phyloP scores from a whole-genome alignment of 2,329 filamentous ascomycete species.

The Phialemoniopsis sp. region DNA sequence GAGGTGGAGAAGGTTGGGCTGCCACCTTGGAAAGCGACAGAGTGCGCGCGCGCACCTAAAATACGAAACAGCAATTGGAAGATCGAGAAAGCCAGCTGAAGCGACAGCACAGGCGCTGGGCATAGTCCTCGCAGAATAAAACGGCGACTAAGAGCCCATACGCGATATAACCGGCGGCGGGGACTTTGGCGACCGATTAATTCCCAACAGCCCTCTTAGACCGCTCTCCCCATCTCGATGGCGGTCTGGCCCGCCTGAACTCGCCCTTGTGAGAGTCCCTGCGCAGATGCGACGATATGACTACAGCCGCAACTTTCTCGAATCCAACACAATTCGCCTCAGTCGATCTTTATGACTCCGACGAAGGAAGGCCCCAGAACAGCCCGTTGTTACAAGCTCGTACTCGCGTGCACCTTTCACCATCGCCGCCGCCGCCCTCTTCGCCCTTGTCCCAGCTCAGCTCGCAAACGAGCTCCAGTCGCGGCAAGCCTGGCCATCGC shows the following conservation, averaged over 20 bases:
- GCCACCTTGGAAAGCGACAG: too few species aligned
- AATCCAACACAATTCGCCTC: conserved; percentile 21
- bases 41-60: too few species aligned
- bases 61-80: too few species aligned
- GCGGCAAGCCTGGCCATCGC: conserved; percentile 47
- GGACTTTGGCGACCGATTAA: too few species aligned
- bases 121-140: too few species aligned
- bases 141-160: too few species aligned
- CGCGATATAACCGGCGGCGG: too few species aligned
- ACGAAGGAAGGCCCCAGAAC: conserved; percentile 34
- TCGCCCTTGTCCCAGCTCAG: conserved; percentile 38
- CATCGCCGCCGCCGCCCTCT: conserved; percentile 32
- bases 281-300: conserved; percentile 30
- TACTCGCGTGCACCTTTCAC: not conserved
- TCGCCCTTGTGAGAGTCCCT: conserved; percentile 7
- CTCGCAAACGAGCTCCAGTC: conserved; percentile 30
- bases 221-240: conserved; percentile 14
- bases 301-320: conserved; percentile 27
- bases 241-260: conserved; percentile 18
- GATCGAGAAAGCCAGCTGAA: too few species aligned
- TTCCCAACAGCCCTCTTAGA: too few species aligned
- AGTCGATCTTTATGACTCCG: conserved; percentile 35
- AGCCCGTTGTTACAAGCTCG: conserved; percentile 27
- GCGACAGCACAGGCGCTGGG: too few species aligned
- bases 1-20: too few species aligned